A percentile compares a stretch with the other conserved stretches of the same genome.
Evolutionary conservation across 345 rosid genomes (phyloP).

Genomic region (Noccaea caerulescens): DNA sequence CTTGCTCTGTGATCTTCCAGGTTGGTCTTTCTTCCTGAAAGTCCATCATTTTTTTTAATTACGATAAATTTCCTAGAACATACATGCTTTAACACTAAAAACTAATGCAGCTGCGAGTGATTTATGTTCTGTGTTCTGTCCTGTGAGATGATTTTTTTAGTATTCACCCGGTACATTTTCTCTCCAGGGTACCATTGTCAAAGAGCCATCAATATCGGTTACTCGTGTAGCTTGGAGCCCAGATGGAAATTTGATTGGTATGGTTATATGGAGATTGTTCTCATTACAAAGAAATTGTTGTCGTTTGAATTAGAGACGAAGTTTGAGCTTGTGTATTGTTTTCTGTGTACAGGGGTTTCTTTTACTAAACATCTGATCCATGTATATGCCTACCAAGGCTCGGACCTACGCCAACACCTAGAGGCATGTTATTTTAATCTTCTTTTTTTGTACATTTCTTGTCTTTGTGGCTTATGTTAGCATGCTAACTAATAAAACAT

Average conservation of each 20-base stretch:
- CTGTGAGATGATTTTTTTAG: background rate
- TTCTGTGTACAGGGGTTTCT: slow-evolving; percentile 60
- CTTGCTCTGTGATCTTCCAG: slow-evolving; percentile 68
- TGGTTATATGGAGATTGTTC: slow-evolving; percentile 14
- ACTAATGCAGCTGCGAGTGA: background rate
- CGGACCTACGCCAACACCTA: slow-evolving; percentile 65
- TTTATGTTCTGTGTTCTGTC: background rate
- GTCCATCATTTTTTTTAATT: background rate
- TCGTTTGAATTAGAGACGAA: slow-evolving; percentile 33
- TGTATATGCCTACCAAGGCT: slow-evolving; percentile 59
- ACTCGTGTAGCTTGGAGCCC: slow-evolving; percentile 76
- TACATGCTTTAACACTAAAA: slow-evolving; percentile 9
- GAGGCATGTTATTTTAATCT: slow-evolving; percentile 49
- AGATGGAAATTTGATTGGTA: slow-evolving; percentile 72
- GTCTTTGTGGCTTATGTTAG: slow-evolving; percentile 3
- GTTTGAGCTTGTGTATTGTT: slow-evolving; percentile 30
- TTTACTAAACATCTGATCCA: slow-evolving; percentile 74
- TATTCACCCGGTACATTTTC: slow-evolving; percentile 26
- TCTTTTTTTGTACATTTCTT: slow-evolving; percentile 17
- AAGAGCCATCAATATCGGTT: slow-evolving; percentile 59
- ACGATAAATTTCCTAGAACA: background rate
- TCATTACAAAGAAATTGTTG: background rate
- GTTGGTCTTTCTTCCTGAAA: slow-evolving; percentile 42
- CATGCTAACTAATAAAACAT: background rate
- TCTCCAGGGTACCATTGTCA: slow-evolving; percentile 52